These are phyloP conservation scores for Tulasnella sp. DNA, from an alignment of 768 basidiomycete species.

Conservation along the genomic window DNA sequence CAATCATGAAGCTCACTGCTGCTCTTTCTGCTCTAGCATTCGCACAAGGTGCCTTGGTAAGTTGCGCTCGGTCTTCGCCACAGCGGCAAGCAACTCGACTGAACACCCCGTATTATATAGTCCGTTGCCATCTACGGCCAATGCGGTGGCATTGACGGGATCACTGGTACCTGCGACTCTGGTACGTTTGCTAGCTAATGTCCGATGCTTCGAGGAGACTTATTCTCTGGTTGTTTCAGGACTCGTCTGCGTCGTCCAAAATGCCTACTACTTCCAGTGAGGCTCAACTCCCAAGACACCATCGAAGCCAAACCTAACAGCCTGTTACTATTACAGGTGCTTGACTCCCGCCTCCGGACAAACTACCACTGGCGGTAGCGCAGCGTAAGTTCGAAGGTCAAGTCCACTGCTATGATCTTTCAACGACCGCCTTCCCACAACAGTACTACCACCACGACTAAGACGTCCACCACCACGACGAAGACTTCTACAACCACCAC, in stretches of 20 bases:
- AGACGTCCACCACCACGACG: neutral
- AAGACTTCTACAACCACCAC: constrained; percentile 16
- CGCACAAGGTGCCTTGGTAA: neutral
- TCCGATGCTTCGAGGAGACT: neutral
- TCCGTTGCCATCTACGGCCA: neutral
- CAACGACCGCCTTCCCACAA: neutral
- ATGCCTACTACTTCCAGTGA: constrained; percentile 7
- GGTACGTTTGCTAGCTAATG: neutral
- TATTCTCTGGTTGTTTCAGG: neutral
- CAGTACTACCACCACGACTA: constrained; percentile 13
- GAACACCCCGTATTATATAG: neutral
- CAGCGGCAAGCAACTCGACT: neutral
- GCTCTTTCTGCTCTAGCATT: constrained; percentile 2
- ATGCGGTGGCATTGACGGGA: neutral
- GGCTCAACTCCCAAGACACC: neutral
- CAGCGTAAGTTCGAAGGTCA: neutral
- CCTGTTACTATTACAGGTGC: neutral
- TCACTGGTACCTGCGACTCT: neutral
- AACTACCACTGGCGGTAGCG: neutral
- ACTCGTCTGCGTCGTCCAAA: neutral
- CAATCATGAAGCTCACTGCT: neutral
- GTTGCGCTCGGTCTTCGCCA: neutral
- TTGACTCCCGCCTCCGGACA: neutral
- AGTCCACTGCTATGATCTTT: neutral
- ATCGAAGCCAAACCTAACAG: neutral